phyloP scores from a whole-genome alignment of 202 grass and related monocot species.

The Carex arenaria region DNA sequence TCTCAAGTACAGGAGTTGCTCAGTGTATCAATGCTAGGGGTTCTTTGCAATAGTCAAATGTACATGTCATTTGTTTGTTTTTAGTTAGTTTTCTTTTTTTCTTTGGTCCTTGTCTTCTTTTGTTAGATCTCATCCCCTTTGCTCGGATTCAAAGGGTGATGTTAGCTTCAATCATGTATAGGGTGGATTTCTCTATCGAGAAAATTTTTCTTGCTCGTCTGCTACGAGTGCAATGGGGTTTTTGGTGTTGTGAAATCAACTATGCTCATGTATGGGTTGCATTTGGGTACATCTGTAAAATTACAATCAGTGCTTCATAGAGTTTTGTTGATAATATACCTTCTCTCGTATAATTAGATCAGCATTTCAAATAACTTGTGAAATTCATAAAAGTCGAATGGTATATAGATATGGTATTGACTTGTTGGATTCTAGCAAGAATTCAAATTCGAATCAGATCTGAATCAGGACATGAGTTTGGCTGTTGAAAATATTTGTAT shows the following conservation, averaged over 20 bases:
- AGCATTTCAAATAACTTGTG: background rate
- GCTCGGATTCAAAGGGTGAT: slow-evolving; percentile 8
- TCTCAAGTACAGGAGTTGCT: slow-evolving; percentile 72
- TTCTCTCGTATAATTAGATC: background rate
- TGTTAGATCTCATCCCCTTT: slow-evolving; percentile 47
- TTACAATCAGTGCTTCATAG: no score
- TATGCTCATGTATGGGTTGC: background rate
- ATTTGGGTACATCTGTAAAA: background rate
- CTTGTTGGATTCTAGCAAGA: slow-evolving; percentile 3
- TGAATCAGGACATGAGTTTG: background rate
- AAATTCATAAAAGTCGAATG: background rate
- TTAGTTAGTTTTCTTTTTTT: background rate
- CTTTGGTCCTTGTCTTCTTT: slow-evolving; percentile 21
- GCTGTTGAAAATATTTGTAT: background rate
- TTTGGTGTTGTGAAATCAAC: background rate
- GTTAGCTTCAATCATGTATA: slow-evolving; percentile 60
- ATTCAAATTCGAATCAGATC: slow-evolving; percentile 13
- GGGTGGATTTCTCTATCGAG: slow-evolving; percentile 15
- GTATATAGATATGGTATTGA: background rate
- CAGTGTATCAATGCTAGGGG: slow-evolving; percentile 72
- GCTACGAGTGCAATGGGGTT: background rate
- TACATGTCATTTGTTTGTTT: slow-evolving; percentile 42
- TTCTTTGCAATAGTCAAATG: slow-evolving; percentile 22
- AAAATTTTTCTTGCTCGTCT: background rate
- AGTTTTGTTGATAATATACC: background rate